Base-by-base conservation (phyloP, 2,329 filamentous ascomycete species). In the Fusarium chaquense region DNA sequence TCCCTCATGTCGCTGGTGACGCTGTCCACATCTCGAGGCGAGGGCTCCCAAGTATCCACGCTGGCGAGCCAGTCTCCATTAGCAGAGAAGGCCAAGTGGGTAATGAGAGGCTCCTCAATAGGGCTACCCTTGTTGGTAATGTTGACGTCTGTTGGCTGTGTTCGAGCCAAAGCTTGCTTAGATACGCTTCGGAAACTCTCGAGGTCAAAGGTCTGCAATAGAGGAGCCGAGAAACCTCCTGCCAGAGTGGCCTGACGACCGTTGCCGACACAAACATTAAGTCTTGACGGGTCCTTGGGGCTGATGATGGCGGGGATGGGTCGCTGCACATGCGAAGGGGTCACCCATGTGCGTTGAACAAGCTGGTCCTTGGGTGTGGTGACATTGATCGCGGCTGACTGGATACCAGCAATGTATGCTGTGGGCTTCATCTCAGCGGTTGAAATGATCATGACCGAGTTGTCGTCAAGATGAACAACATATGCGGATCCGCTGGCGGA, bases 51-150 rank as follows among this genome's bases (percentile, higher is more conserved):
- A 75, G 94, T 92, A 77, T 99, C 96, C 2, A 97, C 87, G 2
- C 93, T 98, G 6, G 92, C 94, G 60, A 99, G 86, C 94, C 95
- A 98, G 70, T 89, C 86, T 20, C 95, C 95, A 76, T 98, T 91
- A 51, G 86, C 83, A 44, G 92, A 95, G 71, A 96, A 89, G 44
- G 90, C 87, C 52, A 98, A 83, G 58, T 91, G 87, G 9, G 88
- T 91, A 47, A 97, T 87, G 65, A 91, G 88, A 1, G 96, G 95
- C 72, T 97, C 92, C 16, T 88, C 85, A 51, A 98, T 88, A 6
- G 87, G 85, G 53, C 88, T 86, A 7, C 92, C 89, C 69, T 91
- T 90, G 16, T 90, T 90, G 10, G 90, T 91, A 41, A 91, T 84
- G 73, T 93, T 97, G 69, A 92, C 83, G 62, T 93, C 91, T 0